phyloP scores from a whole-genome alignment of 1,284 basidiomycete species.

The Pseudozyma hubeiensis region DNA sequence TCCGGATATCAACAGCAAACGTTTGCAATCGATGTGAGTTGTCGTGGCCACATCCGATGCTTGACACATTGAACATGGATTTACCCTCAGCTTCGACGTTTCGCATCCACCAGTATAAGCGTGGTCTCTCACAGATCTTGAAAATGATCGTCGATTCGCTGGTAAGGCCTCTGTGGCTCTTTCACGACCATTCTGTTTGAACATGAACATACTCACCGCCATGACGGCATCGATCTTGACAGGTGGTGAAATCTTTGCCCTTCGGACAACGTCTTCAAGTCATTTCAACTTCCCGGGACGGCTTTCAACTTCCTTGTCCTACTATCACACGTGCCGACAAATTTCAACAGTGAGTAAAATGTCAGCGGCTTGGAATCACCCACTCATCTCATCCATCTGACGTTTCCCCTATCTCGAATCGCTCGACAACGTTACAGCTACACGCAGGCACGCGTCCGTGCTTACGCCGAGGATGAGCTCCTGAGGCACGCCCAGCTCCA shows the following conservation, averaged over 20 bases:
- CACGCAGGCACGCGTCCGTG: not conserved
- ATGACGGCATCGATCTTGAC: not conserved
- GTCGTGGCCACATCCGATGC: no score
- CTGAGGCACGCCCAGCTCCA: slow-evolving; percentile 6
- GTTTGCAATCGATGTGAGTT: slow-evolving; percentile 7
- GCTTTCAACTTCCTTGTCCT: no score
- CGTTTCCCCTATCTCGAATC: no score
- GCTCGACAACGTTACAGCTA: not conserved
- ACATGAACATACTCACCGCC: no score
- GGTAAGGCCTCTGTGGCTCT: slow-evolving; percentile 3
- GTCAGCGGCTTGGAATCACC: not conserved
- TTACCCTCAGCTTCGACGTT: not conserved
- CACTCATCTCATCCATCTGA: no score
- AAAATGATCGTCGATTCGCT: slow-evolving; percentile 9
- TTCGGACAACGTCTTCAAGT: slow-evolving; percentile 19
- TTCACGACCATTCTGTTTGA: no score
- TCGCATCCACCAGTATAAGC: slow-evolving; percentile 8
- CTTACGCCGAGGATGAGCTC: slow-evolving; percentile 1
- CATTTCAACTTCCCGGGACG: no score
- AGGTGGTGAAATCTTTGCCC: slow-evolving; percentile 8
- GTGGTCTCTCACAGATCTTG: slow-evolving; percentile 30
- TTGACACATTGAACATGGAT: not conserved
- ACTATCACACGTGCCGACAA: not conserved
- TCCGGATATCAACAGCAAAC: not conserved
- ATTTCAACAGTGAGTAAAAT: slow-evolving; percentile 5